A percentile compares a stretch with the other conserved stretches of the same genome.
phyloP scores from a whole-genome alignment of 345 rosid genomes.

The Euphorbia peplus region DNA sequence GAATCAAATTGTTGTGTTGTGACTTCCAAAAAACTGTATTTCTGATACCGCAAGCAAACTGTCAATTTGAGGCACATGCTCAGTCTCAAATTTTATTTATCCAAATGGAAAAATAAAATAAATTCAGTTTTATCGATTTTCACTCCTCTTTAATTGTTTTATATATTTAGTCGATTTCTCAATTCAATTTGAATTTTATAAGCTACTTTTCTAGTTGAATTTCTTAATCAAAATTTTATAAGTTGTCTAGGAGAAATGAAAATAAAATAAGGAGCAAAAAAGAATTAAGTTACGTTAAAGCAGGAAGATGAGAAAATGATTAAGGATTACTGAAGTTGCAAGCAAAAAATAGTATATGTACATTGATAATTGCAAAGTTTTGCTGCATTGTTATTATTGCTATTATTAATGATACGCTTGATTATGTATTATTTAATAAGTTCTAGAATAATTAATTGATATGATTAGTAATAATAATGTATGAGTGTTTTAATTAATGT shows the following conservation, averaged over 20 bases:
- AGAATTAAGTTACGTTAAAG: neutral
- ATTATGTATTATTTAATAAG: neutral
- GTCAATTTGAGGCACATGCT: neutral
- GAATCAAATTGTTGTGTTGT: neutral
- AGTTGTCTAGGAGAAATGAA: too few species aligned
- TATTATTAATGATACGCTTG: neutral
- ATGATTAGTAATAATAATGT: neutral
- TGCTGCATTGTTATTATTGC: neutral
- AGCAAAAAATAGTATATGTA: conserved; percentile 7
- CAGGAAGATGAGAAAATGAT: too few species aligned
- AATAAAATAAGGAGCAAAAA: neutral
- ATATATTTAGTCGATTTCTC: too few species aligned
- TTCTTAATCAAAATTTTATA: neutral
- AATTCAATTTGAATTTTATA: too few species aligned
- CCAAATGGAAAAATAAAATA: too few species aligned
- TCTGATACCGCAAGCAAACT: neutral
- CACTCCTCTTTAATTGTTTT: too few species aligned
- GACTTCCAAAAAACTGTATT: conserved; percentile 1
- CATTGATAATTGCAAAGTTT: neutral
- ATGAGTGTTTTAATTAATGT: neutral
- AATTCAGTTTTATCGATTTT: neutral
- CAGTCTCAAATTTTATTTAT: neutral
- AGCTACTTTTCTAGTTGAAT: too few species aligned
- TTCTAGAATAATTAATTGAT: neutral
- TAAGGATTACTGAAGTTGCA: conserved; percentile 1